Evolutionary conservation across 2,329 filamentous ascomycete species (phyloP).

Genomic region (Albophoma yamanashiensis): DNA sequence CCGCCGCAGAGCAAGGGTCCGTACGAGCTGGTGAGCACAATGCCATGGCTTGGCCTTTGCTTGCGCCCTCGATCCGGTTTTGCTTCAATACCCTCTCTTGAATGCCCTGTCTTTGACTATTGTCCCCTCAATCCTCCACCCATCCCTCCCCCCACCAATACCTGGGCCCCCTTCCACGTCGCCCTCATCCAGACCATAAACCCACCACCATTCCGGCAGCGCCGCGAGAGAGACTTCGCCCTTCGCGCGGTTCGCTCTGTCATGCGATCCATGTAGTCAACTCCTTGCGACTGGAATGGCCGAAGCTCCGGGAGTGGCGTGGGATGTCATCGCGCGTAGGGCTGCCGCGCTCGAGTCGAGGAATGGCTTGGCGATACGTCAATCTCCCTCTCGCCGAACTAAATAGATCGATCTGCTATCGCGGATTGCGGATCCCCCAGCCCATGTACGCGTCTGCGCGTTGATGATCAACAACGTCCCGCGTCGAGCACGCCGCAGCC

Average conservation of each 20-base stretch:
- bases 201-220: background rate
- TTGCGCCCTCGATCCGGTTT: background rate
- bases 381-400: background rate
- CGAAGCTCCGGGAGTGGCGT: too few species aligned
- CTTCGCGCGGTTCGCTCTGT: background rate
- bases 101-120: background rate
- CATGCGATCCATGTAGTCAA: background rate
- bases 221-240: background rate
- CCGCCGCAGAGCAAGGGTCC: too few species aligned
- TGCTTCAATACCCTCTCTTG: background rate
- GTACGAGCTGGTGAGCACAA: background rate
- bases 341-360: too few species aligned
- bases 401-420: background rate
- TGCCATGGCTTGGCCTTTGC: background rate
- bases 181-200: background rate
- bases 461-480: background rate
- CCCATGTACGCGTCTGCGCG: background rate
- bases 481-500: background rate
- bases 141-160: background rate
- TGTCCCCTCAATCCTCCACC: background rate
- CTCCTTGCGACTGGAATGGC: background rate
- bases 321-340: too few species aligned
- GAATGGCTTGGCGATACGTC: background rate
- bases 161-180: background rate
- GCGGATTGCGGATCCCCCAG: background rate